These are phyloP conservation scores for Neurospora crassa DNA, from an alignment of 2,329 filamentous ascomycete species.

Conservation along the genomic window DNA sequence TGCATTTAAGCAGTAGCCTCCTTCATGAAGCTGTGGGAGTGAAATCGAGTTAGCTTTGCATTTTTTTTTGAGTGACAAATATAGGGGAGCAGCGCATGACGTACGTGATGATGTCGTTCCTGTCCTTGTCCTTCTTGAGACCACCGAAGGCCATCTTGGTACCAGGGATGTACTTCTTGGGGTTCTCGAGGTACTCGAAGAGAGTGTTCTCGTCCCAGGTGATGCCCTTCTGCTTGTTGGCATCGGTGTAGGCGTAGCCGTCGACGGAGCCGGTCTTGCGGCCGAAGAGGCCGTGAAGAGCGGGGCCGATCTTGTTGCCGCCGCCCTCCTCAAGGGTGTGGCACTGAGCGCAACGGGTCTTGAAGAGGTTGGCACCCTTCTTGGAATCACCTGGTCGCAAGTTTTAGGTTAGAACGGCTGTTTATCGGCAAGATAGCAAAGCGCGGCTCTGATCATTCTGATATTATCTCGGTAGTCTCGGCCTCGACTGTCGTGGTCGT, in stretches of 20 bases:
- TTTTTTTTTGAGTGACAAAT: conserved; percentile 13
- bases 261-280: conserved; percentile 87
- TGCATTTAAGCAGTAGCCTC: conserved; percentile 59
- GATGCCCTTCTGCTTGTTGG: conserved; percentile 97
- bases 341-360: conserved; percentile 97
- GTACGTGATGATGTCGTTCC: conserved; percentile 97
- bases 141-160: conserved; percentile 99
- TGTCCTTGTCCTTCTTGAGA: conserved; percentile 99
- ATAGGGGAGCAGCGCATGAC: conserved; percentile 25
- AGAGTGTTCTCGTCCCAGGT: conserved; percentile 79
- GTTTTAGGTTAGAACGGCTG: conserved; percentile 10
- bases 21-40: conserved; percentile 49
- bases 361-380: conserved; percentile 99
- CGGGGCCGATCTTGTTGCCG: conserved; percentile 96
- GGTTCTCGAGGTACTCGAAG: conserved; percentile 99
- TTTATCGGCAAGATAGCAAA: not conserved
- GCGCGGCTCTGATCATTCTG: not conserved
- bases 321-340: conserved; percentile 87
- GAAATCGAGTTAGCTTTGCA: not conserved
- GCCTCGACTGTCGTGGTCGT: not conserved
- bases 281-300: conserved; percentile 94
- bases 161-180: conserved; percentile 99
- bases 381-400: conserved; percentile 64
- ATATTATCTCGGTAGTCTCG: not conserved
- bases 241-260: conserved; percentile 95